Percentiles rank a stretch among this genome's conserved stretches.
phyloP scores from a whole-genome alignment of 2,329 filamentous ascomycete species.

The Fusarium nelsonii region DNA sequence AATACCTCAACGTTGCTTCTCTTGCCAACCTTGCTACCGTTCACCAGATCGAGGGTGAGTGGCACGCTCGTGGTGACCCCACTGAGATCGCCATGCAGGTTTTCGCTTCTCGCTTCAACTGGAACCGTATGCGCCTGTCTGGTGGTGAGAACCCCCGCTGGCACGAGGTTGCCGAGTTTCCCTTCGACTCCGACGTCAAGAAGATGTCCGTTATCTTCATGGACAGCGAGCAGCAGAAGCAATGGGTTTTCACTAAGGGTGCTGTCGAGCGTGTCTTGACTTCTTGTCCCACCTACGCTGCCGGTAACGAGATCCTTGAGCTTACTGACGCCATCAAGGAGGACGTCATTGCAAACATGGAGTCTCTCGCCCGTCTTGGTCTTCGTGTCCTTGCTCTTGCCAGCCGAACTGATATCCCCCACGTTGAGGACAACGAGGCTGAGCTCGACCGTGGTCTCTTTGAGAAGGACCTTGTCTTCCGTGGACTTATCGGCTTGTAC shows the following conservation, averaged over 20 bases:
- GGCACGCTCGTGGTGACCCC: constrained; percentile 74
- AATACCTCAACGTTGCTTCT: constrained; percentile 72
- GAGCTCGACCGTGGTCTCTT: constrained; percentile 66
- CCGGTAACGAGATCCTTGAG: constrained; percentile 57
- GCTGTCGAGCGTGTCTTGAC: constrained; percentile 77
- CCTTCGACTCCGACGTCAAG: constrained; percentile 80
- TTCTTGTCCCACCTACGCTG: constrained; percentile 67
- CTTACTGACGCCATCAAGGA: constrained; percentile 66
- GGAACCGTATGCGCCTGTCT: constrained; percentile 67
- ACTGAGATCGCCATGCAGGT: constrained; percentile 80
- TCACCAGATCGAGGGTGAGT: constrained; percentile 65
- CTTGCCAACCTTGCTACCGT: constrained; percentile 75
- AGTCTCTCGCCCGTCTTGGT: constrained; percentile 73
- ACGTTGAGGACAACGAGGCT: constrained; percentile 53
- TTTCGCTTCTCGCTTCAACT: constrained; percentile 76
- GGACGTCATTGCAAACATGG: constrained; percentile 75
- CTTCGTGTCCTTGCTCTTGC: constrained; percentile 78
- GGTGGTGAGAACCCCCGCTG: constrained; percentile 64
- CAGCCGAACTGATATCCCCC: constrained; percentile 59
- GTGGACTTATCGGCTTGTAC: constrained; percentile 78
- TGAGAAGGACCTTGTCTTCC: constrained; percentile 73
- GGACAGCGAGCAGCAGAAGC: constrained; percentile 54
- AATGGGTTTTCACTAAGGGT: constrained; percentile 71
- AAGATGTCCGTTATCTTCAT: constrained; percentile 80
- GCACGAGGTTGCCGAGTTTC: constrained; percentile 74